Evolutionary conservation across 179 eudicot species (phyloP).

Genomic region (Spergularia azorica): DNA sequence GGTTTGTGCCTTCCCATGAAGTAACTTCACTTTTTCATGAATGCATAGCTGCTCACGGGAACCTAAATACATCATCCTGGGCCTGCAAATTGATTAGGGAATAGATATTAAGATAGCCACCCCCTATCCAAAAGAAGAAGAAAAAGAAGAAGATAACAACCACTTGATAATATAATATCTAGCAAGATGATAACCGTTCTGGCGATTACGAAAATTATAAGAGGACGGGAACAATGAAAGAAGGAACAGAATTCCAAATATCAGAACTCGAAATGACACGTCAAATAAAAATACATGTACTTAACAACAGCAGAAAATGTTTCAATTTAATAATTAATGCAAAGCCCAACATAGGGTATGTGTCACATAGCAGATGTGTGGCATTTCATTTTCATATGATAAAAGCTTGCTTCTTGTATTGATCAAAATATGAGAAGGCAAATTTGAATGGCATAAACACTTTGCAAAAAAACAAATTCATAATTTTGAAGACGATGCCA

Average conservation of each 20-base stretch:
- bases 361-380: background rate
- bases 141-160: too few relatives aligned
- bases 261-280: background rate
- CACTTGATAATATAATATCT: background rate
- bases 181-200: background rate
- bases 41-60: slow-evolving; percentile 98
- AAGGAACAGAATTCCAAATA: background rate
- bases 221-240: background rate
- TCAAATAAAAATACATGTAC: background rate
- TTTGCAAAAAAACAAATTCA: slow-evolving; percentile 4
- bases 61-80: slow-evolving; percentile 90
- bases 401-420: background rate
- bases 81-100: slow-evolving; percentile 50
- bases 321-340: background rate
- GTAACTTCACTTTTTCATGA: slow-evolving; percentile 78
- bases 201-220: background rate
- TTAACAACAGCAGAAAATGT: background rate
- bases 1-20: slow-evolving; percentile 81
- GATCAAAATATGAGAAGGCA: background rate
- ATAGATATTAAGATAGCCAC: slow-evolving; percentile 14
- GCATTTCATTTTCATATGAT: background rate
- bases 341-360: background rate
- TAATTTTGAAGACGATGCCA: background rate
- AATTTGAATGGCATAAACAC: background rate
- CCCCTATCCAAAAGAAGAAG: background rate